Evolutionary conservation across 495 filamentous ascomycete species (phyloP), one percentile per base, ranked within the genome.

Genomic region (Annulohypoxylon moriforme): DNA sequence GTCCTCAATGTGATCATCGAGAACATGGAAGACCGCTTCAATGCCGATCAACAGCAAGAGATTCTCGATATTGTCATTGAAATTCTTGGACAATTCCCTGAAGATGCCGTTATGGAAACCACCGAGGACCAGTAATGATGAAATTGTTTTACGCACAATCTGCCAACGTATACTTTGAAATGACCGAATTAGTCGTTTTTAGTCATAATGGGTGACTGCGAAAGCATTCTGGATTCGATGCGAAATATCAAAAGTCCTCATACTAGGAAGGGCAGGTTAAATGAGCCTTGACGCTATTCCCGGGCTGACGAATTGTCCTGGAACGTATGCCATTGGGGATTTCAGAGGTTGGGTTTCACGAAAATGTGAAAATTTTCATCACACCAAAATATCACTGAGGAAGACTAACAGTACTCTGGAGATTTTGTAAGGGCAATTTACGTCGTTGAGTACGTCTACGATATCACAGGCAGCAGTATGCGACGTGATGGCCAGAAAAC

Each of bases 21-120:
- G 70, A 79, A 84, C 25, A 78, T 84, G 78, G 79, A 78, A 59
- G 77, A 77, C 36, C 83, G 84, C 10, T 84, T 82, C 64, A 77
- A 38, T 71, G 78, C 78, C 18, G 78, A 84, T 3, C 72, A 83
- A 67, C 82, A 82, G 22, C 68, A 80, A 52, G 76, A 75, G 61
- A 81, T 86, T 33, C 64, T 85, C 33, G 71, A 77, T 20, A 81
- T 85, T 24, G 76, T 83, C 65, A 52, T 49, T 27, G 81, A 84
- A 50, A 74, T 82, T 3, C 79, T 86, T 5, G 83, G 83, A 22
- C 75, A 81, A 42, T 77, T 79, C 27, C 77, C 69, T 20, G 46
- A 57, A 11, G 71, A 75, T 22, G 75, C 68, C 11, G 72, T 68
- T 22, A 72, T 77, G 69, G 67, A 76, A 29, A 78, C 75, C 14